Percentiles rank a stretch among this genome's conserved stretches.
Evolutionary conservation across 257 asterid species (phyloP).

Genomic region (Galeopsis tetrahit): DNA sequence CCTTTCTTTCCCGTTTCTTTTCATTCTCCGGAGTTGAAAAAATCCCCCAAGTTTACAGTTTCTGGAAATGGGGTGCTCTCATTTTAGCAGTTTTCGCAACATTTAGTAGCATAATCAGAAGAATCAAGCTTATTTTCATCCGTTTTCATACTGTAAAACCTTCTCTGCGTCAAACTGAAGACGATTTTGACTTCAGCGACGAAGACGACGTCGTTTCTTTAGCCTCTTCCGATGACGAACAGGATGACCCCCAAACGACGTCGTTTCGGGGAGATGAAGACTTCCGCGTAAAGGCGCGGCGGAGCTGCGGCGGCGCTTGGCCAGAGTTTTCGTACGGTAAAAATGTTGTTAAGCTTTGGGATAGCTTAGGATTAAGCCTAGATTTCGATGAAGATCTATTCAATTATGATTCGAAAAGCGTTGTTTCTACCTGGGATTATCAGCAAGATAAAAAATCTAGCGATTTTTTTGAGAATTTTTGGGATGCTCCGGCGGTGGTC

Average conservation of each 20-base stretch:
- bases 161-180: conserved; percentile 48
- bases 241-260: conserved; percentile 42
- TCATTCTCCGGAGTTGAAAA: conserved; percentile 42
- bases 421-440: conserved; percentile 71
- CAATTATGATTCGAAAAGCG: conserved; percentile 39
- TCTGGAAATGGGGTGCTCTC: conserved; percentile 94
- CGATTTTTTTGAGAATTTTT: conserved; percentile 25
- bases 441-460: conserved; percentile 25
- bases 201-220: conserved; percentile 48
- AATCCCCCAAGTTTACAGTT: conserved; percentile 39
- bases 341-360: conserved; percentile 89
- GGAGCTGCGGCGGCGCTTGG: conserved; percentile 45
- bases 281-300: conserved; percentile 52
- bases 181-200: conserved; percentile 53
- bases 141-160: conserved; percentile 53
- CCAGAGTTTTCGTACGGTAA: conserved; percentile 58
- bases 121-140: conserved; percentile 57
- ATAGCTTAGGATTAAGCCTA: conserved; percentile 63
- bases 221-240: conserved; percentile 52
- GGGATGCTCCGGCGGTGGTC: conserved; percentile 43
- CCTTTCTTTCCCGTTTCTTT: conserved; percentile 48
- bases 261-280: conserved; percentile 46
- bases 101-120: conserved; percentile 59
- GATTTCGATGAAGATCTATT: conserved; percentile 66
- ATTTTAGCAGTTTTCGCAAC: conserved; percentile 71